Evolutionary conservation across 73 alveolate genomes (phyloP), one percentile per base, ranked within the genome.

Genomic region (Loxodes magnus): DNA sequence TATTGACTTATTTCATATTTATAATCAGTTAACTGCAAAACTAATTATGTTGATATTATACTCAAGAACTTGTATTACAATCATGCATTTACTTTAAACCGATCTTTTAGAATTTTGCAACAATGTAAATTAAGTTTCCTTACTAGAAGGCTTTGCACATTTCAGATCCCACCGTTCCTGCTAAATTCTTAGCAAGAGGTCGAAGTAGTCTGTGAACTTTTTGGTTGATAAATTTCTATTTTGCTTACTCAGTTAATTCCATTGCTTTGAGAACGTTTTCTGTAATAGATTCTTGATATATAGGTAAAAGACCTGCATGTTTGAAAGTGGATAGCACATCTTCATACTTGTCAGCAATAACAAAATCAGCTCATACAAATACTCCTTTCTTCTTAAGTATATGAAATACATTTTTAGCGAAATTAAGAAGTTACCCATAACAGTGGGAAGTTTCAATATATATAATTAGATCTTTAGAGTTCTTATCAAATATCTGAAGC

Each of bases 401-500:
- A n/a, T 57, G 49, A 17, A 48, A 65, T 21, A 78, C 83, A 22
- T 69, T 53, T 16, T 67, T 29, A 6, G 78, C 43, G 71, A 77
- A 77, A n/a, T 36, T 48, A 6, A 48, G 28, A 14, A 83, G 53
- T 39, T 74, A 74, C 19, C 87, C 92, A 64, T 69, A 84, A 67
- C 96, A 85, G 56, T 80, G 93, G 33, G 81, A 61, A 26, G 87
- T 69, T 52, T 85, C 96, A 23, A 85, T 77, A 70, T 71, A 64
- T 4, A 82, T 34, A 7, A 75, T 63, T 10, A 61, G 19, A 44
- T 85, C 96, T 42, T 56, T 77, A 22, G 46, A 3, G 17, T 53
- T 35, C 17, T 48, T 58, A 9, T 51, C 21, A 3, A 66, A 17
- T 21, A 70, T 46, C 20, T 26, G 17, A 25, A 56, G 28, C 36